phyloP scores from a whole-genome alignment of 2,329 filamentous ascomycete species.

The Malbranchea cinnamomea region DNA sequence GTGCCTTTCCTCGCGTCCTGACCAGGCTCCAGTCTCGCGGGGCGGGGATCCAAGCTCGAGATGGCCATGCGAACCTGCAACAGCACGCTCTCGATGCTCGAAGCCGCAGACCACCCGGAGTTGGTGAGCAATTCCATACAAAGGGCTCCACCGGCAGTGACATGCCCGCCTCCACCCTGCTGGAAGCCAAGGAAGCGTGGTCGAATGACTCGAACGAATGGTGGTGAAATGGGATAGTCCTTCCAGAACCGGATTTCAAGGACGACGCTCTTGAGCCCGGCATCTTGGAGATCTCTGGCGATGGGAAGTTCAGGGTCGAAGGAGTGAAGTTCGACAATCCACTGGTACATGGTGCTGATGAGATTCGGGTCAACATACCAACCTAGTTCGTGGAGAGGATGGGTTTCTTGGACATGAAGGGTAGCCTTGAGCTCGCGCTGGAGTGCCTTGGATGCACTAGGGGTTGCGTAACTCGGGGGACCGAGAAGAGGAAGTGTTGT shows the following conservation, averaged over 20 bases:
- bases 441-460: constrained; percentile 45
- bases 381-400: constrained; percentile 51
- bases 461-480: constrained; percentile 50
- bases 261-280: constrained; percentile 51
- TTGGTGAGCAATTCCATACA: constrained; percentile 76
- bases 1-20: constrained; percentile 3
- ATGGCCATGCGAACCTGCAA: constrained; percentile 69
- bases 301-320: constrained; percentile 58
- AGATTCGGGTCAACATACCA: constrained; percentile 63
- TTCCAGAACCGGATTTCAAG: constrained; percentile 69
- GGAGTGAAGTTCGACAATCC: constrained; percentile 80
- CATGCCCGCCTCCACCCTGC: constrained; percentile 66
- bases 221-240: constrained; percentile 62
- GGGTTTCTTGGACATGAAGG: constrained; percentile 47
- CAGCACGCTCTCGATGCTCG: constrained; percentile 62
- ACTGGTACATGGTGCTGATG: constrained; percentile 67
- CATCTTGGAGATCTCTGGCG: constrained; percentile 55
- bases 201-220: constrained; percentile 69
- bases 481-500: constrained; percentile 48
- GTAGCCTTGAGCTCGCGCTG: constrained; percentile 50
- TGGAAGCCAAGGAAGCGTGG: constrained; percentile 63
- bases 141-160: constrained; percentile 71
- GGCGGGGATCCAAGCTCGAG: constrained; percentile 49
- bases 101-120: constrained; percentile 62
- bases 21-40: constrained; percentile 48